These are phyloP conservation scores for Eucalyptus sp. DNA, from an alignment of 345 rosid species.

Conservation along the genomic window DNA sequence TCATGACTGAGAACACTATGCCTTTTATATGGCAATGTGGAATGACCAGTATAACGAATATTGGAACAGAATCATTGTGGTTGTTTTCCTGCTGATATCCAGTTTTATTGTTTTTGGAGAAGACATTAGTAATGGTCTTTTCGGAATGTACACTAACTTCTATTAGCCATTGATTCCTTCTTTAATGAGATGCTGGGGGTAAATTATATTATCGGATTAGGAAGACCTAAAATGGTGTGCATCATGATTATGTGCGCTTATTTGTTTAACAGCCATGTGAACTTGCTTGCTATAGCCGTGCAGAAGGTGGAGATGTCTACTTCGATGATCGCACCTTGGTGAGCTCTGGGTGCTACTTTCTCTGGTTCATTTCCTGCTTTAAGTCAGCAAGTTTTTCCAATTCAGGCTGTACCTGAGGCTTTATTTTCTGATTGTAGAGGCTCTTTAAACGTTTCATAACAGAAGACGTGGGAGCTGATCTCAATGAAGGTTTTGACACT, in stretches of 20 bases:
- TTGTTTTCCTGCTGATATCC: not conserved
- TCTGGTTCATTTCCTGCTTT: not conserved
- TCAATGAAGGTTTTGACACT: constrained; percentile 89
- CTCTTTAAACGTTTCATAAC: constrained; percentile 69
- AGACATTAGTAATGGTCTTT: not conserved
- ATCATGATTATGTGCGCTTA: not conserved
- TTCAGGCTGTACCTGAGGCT: not conserved
- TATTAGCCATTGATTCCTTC: not conserved
- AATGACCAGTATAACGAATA: not conserved
- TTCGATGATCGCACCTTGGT: constrained; percentile 79
- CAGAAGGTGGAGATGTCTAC: constrained; percentile 74
- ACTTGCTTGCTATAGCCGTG: constrained; percentile 83
- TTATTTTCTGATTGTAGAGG: constrained; percentile 38
- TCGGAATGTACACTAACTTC: not conserved
- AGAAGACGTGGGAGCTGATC: constrained; percentile 86
- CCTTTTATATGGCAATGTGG: not conserved
- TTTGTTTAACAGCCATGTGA: constrained; percentile 64
- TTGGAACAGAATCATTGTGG: not conserved
- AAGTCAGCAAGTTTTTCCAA: not conserved
- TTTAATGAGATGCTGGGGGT: not conserved
- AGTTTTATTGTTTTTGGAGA: not conserved
- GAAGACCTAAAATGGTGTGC: not conserved
- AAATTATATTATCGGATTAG: not conserved
- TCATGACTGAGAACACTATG: not conserved
- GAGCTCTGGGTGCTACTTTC: constrained; percentile 13